Conservation (phyloP, 176 grass and related monocot species). For the Chloris gayana region DNA sequence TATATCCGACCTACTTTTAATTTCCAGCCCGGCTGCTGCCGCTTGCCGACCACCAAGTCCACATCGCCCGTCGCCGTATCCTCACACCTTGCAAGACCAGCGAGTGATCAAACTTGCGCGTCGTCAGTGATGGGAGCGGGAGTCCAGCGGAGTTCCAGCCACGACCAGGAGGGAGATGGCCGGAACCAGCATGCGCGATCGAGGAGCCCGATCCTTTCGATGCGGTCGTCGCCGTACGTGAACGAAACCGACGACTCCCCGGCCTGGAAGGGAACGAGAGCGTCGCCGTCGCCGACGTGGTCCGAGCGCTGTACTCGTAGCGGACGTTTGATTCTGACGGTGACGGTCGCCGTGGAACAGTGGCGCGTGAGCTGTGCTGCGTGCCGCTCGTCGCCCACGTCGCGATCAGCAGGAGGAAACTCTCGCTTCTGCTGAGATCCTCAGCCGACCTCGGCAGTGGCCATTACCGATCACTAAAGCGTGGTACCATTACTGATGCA, state of each 20-base stretch:
- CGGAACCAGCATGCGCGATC: neutral
- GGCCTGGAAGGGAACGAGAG: neutral
- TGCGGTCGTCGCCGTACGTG: neutral
- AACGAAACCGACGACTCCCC: neutral
- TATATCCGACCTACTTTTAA: neutral
- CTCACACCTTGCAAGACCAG: conserved; percentile 10
- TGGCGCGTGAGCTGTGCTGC: neutral
- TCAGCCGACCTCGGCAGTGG: no score
- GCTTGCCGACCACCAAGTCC: conserved; percentile 36
- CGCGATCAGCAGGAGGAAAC: neutral
- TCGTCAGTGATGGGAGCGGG: neutral
- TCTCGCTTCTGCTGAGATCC: neutral
- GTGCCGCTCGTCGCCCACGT: neutral
- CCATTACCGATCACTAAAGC: neutral
- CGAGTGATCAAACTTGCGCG: neutral
- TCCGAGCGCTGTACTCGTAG: neutral
- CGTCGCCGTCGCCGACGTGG: neutral
- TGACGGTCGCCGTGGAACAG: neutral
- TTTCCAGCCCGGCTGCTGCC: neutral
- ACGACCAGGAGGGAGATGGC: neutral
- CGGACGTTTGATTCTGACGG: no score
- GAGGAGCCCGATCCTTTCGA: no score
- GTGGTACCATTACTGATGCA: neutral
- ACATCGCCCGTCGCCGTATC: neutral
- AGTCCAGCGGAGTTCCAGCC: neutral